These are phyloP conservation scores for Quercus variabilis DNA, from an alignment of 306 rosid genomes.

Conservation along the genomic window DNA sequence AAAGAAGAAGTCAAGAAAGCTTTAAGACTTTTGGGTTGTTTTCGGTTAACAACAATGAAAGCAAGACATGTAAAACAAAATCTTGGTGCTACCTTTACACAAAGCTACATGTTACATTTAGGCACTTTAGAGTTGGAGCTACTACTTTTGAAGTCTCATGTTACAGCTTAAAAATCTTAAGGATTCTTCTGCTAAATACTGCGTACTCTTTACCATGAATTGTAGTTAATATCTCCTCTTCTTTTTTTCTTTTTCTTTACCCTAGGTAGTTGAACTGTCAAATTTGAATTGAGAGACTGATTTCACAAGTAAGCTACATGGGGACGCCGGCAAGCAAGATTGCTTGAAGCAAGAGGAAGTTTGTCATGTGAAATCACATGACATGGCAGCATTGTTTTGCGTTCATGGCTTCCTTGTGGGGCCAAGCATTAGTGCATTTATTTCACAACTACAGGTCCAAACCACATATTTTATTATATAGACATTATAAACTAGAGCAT, in stretches of 20 bases:
- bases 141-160: not conserved
- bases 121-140: not conserved
- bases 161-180: not conserved
- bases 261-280: not conserved
- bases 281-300: not conserved
- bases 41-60: no score
- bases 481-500: no score
- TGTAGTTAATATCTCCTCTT: no score
- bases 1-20: not conserved
- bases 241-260: not conserved
- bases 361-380: not conserved
- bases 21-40: no score
- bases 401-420: no score
- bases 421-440: no score
- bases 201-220: not conserved
- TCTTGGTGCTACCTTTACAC: no score
- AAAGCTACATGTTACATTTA: not conserved
- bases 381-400: not conserved
- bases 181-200: not conserved
- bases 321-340: not conserved
- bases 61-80: no score
- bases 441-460: no score
- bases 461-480: no score
- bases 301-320: not conserved
- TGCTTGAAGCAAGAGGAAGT: slow-evolving; percentile 25